Evolutionary conservation across 768 basidiomycete genomes (phyloP).

Genomic region (Erythrobasidium yunnanense): DNA sequence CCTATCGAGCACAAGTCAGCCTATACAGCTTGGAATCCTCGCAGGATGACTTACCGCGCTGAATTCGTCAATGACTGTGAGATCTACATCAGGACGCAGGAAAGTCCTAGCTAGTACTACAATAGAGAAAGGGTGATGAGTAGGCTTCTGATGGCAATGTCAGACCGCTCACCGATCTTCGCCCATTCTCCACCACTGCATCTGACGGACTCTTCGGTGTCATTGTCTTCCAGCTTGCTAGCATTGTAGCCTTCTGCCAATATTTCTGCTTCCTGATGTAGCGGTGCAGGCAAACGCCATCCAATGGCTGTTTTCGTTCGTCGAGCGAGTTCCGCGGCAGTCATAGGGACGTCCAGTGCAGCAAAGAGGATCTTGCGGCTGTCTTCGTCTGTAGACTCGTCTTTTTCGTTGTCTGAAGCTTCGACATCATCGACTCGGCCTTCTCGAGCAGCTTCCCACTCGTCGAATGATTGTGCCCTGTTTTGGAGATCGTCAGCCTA

Average conservation of each 20-base stretch:
- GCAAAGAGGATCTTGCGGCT: not conserved
- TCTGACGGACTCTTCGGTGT: not conserved
- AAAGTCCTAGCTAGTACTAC: not conserved
- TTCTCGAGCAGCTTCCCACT: not conserved
- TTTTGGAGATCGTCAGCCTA: not conserved
- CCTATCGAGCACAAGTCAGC: no score
- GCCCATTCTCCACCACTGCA: slow-evolving; percentile 2
- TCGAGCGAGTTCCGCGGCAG: not conserved
- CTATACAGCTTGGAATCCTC: no score
- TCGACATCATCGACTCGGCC: not conserved
- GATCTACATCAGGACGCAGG: not conserved
- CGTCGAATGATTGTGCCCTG: not conserved
- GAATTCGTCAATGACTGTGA: not conserved
- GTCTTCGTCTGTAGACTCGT: not conserved
- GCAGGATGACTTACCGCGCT: no score
- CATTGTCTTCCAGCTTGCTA: not conserved
- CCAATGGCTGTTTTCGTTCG: not conserved
- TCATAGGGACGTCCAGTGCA: not conserved
- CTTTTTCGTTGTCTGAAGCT: not conserved
- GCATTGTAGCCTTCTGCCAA: not conserved
- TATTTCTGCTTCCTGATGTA: not conserved
- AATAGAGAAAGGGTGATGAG: not conserved
- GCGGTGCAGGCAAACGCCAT: not conserved
- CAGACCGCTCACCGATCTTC: not conserved
- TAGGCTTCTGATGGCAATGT: not conserved